Conservation (phyloP, 2,329 filamentous ascomycete species). For the Aspergillus pseudoglaucus region DNA sequence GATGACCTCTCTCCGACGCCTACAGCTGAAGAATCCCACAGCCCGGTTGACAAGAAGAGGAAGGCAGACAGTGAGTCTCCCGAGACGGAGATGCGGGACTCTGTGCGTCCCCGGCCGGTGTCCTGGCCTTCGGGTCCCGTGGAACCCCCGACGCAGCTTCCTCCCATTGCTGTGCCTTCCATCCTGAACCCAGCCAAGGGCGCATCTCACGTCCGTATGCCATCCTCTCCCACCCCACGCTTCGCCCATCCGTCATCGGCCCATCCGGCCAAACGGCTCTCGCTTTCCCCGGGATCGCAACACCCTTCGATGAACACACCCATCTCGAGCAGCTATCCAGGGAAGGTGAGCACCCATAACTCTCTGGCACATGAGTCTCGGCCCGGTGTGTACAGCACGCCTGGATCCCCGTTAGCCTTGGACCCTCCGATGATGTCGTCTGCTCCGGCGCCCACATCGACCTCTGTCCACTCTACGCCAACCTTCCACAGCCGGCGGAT, state of each 20-base stretch:
- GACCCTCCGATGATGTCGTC: constrained; percentile 19
- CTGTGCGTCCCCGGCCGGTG: constrained; percentile 23
- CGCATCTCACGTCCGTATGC: constrained; percentile 20
- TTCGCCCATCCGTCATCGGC: constrained; percentile 13
- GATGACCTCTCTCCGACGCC: constrained; percentile 17
- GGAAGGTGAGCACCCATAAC: constrained; percentile 25
- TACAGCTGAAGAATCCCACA: constrained; percentile 9
- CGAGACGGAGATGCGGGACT: constrained; percentile 17
- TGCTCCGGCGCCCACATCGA: constrained; percentile 4
- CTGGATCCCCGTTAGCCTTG: constrained; percentile 20
- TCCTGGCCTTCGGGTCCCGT: constrained; percentile 32
- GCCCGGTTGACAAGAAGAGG: constrained; percentile 17
- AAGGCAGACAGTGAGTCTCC: constrained; percentile 10
- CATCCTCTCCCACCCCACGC: constrained; percentile 23
- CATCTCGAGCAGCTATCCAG: constrained; percentile 25
- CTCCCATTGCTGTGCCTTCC: constrained; percentile 35
- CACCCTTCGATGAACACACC: constrained; percentile 28
- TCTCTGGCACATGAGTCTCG: constrained; percentile 29
- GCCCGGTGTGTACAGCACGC: constrained; percentile 20
- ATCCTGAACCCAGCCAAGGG: constrained; percentile 35
- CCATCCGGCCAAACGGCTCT: constrained; percentile 20
- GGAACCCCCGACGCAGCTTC: constrained; percentile 27
- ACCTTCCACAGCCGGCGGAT: constrained; percentile 25
- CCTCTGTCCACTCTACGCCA: constrained; percentile 27
- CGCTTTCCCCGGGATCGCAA: constrained; percentile 26